Base-by-base conservation (phyloP, 495 filamentous ascomycete genomes). In the Xylaria telfairii region DNA sequence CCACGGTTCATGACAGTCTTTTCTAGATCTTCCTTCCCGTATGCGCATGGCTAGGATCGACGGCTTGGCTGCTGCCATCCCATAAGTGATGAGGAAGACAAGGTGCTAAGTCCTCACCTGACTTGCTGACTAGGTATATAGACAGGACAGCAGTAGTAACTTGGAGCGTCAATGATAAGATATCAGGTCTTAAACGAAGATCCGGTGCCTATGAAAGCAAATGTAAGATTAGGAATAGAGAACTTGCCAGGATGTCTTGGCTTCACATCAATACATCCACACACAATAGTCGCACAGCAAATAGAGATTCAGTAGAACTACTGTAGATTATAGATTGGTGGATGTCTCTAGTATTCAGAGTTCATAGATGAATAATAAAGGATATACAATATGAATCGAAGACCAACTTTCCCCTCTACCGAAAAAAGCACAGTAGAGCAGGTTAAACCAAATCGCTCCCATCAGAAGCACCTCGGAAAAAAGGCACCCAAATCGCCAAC, bases 311-410 rank as follows among this genome's bases (percentile, higher is more conserved):
- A 12, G 21, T 5, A 19, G 3, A 1, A 21, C 8, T 21, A 3
- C 6, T n/a, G 34, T 37, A 61, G 59, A 42, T 15, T 1, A 39
- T 26, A 13, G 26, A 17, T 41, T 61, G 59, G 42, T 13, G 4
- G 42, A 61, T 61, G 37, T 61, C 59, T 61, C 61, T n/a, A 13
- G 7, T 64, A 46, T 64, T 64, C 41, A 62, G 61, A 64, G 61
- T 10, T 46, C 61, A 64, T 64, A 32, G 41, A 64, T 64, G 41
- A 30, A 64, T 46, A 26, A 44, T n/a, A 64, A 65, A 49, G 21
- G 2, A 66, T 66, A 66, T 53, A 66, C 46, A 53, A 54, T 2
- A 41, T 12, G 63, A 66, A 66, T 66, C 63, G 63, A 66, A 66
- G 63, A 32, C 24, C 1, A 13, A 41, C 26, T 41, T 2, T 47